A percentile compares a stretch with the other conserved stretches of the same genome.
Evolutionary conservation across 768 basidiomycete species (phyloP).

Genomic region (Rhodotorula toruloides): DNA sequence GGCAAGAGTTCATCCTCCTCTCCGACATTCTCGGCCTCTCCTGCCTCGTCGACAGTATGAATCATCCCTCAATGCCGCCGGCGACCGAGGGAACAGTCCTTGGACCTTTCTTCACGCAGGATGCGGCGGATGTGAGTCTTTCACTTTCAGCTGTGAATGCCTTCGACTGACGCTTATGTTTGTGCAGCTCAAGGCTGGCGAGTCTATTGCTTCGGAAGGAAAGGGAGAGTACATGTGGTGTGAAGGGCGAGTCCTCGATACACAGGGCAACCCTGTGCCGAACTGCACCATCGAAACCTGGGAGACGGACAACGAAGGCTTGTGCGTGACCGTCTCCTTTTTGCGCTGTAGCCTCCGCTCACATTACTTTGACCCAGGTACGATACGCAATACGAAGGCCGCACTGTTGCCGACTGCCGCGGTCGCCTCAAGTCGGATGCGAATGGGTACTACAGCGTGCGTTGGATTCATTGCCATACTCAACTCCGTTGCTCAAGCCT

Average conservation of each 20-base stretch:
- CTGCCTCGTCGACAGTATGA: constrained; percentile 60
- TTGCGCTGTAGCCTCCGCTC: too few relatives aligned
- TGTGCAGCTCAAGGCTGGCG: constrained; percentile 53
- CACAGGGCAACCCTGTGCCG: constrained; percentile 47
- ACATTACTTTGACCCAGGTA: too few relatives aligned
- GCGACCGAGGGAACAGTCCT: constrained; percentile 39
- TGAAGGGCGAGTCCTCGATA: constrained; percentile 63
- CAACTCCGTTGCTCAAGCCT: background rate
- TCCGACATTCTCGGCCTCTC: constrained; percentile 76
- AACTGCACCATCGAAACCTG: constrained; percentile 48
- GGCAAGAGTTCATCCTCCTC: constrained; percentile 70
- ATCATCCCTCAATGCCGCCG: constrained; percentile 44
- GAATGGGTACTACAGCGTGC: constrained; percentile 40
- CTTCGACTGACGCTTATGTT: background rate
- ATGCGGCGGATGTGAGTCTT: constrained; percentile 1
- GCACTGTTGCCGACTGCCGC: constrained; percentile 37
- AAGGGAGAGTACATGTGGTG: constrained; percentile 81
- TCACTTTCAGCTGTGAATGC: background rate
- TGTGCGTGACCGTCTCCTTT: too few relatives aligned
- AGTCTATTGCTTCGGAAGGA: constrained; percentile 76
- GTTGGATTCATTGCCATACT: too few relatives aligned
- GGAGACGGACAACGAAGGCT: constrained; percentile 51
- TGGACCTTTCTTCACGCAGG: constrained; percentile 39
- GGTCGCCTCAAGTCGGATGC: constrained; percentile 36
- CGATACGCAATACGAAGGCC: constrained; percentile 38